Evolutionary conservation across 176 grass and related monocot species (phyloP), one percentile per base, ranked within the genome.

Genomic region (Oryza longistaminata): DNA sequence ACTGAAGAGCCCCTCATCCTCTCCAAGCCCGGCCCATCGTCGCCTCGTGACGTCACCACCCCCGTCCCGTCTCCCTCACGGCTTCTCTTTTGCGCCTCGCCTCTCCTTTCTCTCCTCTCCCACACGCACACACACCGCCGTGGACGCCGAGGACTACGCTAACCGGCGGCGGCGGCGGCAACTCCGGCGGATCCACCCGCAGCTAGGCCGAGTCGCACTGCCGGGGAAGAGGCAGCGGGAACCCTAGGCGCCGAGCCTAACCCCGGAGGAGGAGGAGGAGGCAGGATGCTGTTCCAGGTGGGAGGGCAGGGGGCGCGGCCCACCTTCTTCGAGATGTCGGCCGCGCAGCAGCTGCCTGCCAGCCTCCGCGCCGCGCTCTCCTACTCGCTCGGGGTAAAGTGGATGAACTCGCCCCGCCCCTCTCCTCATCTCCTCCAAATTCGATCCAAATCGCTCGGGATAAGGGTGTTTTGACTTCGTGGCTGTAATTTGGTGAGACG

Each of bases 281-380:
- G 24, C 73, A 69, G 66, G 85, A 98, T 98, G 96, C 66, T 98
- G 83, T 98, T 98, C 89, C 96, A 98, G 86, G 96, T 98, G 64
- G 96, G 93, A 74, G 96, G 96, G 24, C 96, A 98, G 90, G 96
- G 96, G 58, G 88, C 91, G 71, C 91, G 93, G 86, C 96, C 96
- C 83, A 98, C 96, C 80, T 98, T 98, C 93, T 98, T 98, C 86
- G 96, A 98, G 93, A 98, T 98, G 96, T 94, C 93, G 14, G 96
- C 96, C 53, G 93, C 96, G 85, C 96, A 98, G 93, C 96, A 98
- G 91, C 96, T 98, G 24, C 93, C 96, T 27, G 90, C 80, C 66
- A 98, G 93, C 82, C 96, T 98, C 88, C 88, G 91, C 31, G 91
- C 91, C 40, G 96, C 93, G 45, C 96, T 98, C 68, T 87, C 88